Base-by-base conservation (phyloP, 495 filamentous ascomycete species). In the Delitschia confertaspora region DNA sequence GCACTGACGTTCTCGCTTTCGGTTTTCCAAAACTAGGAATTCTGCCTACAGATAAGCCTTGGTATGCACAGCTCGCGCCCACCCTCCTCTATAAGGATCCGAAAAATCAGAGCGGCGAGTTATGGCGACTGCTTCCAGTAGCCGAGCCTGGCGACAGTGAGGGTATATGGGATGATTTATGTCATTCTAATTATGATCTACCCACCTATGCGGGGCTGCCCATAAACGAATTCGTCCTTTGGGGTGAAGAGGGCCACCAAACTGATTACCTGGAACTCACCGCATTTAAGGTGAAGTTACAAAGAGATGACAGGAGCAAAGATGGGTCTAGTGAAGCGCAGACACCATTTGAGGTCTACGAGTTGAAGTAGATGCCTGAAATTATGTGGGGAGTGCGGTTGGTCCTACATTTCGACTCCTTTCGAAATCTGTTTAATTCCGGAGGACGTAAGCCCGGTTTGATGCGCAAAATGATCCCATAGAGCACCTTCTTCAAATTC, bases 181-280 rank as follows among this genome's bases (percentile, higher is more conserved):
- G 62, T 37, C 38, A 40, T 11, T 47, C 48, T 1, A 43, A 65
- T 40, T 22, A 56, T 3, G 62, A 60, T 33, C n/a, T 17, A 3
- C 21, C 18, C 21, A 43, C 7, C 4, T 65, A 65, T 47, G 62
- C 47, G 2, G 53, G 53, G 5, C 9, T 49, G 46, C 57, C 60
- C 0, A 26, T 63, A 8, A 61, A 58, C 36, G 60, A 65, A 38
- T 14, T 63, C 11, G 54, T 60, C 1, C 57, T 65, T 22, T 62
- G 56, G 55, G 42, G 40, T 16, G 54, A 51, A 2, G 44, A 42
- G 19, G 45, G 36, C 11, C 32, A 21, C 5, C 32, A 5, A 2
- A 8, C 55, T 11, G 41, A 53, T 3, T 36, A 30, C 4, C 30
- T 61, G 3, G 55, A 59, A 40, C 33, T 64, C 21, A 34, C 57